A percentile compares a stretch with the other conserved stretches of the same genome.
Conservation (phyloP, 129 eudicot genomes). For the Scalesia atractyloides region DNA sequence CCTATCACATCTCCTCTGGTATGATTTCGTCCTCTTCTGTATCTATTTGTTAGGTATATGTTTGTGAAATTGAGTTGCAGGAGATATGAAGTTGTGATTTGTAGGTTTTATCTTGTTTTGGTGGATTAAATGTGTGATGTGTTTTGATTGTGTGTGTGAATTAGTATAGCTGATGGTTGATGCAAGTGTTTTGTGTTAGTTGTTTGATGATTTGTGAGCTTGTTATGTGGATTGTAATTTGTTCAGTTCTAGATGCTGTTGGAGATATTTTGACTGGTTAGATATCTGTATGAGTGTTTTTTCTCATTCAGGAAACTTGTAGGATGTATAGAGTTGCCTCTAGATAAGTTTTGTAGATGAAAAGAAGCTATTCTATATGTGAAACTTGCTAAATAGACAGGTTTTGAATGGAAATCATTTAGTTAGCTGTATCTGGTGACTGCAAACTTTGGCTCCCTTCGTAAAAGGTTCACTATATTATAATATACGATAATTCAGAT, state of each 20-base stretch:
- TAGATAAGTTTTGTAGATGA: neutral
- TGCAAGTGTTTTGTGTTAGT: constrained; percentile 15
- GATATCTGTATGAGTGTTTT: constrained; percentile 19
- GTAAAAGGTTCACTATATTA: neutral
- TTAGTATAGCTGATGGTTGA: neutral
- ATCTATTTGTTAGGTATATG: neutral
- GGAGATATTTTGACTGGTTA: neutral
- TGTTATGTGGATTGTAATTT: neutral
- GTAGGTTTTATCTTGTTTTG: neutral
- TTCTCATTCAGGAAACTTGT: constrained; percentile 7
- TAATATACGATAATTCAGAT: no score
- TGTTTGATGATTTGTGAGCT: neutral
- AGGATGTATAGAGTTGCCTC: neutral
- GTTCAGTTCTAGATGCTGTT: constrained; percentile 12
- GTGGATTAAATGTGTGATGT: constrained; percentile 10
- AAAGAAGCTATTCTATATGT: neutral
- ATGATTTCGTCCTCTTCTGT: neutral
- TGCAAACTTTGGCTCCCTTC: neutral
- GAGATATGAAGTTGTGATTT: neutral
- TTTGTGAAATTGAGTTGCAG: neutral
- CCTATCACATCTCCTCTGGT: constrained; percentile 38
- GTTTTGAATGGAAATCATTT: neutral
- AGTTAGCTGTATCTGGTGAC: constrained; percentile 1
- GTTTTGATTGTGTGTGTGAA: neutral
- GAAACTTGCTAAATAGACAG: constrained; percentile 7